These are phyloP conservation scores for Gossypium herbaceum DNA, from an alignment of 345 rosid genomes.

Conservation along the genomic window DNA sequence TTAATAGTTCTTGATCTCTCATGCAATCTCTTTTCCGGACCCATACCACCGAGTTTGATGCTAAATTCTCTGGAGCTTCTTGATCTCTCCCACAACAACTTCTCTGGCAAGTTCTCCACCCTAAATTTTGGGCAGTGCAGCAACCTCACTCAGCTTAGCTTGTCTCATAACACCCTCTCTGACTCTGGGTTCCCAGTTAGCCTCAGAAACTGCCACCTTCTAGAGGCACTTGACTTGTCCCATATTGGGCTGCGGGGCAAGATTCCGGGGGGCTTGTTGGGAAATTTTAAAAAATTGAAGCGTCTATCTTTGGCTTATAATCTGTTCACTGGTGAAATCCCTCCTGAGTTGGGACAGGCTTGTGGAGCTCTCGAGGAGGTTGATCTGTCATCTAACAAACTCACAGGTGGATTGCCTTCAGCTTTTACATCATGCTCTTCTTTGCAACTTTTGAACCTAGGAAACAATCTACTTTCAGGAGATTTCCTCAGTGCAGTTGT, in stretches of 20 bases:
- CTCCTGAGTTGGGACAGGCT: conserved; percentile 54
- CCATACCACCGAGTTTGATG: conserved; percentile 42
- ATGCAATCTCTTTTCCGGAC: conserved; percentile 52
- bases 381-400: conserved; percentile 69
- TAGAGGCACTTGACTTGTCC: conserved; percentile 64
- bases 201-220: conserved; percentile 45
- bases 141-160: conserved; percentile 49
- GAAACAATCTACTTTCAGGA: conserved; percentile 65
- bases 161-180: conserved; percentile 59
- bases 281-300: conserved; percentile 48
- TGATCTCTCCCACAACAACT: conserved; percentile 72
- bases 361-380: conserved; percentile 55
- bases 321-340: conserved; percentile 57
- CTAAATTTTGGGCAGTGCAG: conserved; percentile 58
- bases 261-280: conserved; percentile 62
- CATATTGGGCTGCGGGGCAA: conserved; percentile 45
- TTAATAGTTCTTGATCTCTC: conserved; percentile 71
- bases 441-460: conserved; percentile 62
- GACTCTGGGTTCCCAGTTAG: conserved; percentile 46
- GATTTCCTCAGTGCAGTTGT: conserved; percentile 64
- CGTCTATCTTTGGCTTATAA: conserved; percentile 58
- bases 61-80: conserved; percentile 44
- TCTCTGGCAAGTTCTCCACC: conserved; percentile 53
- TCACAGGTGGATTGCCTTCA: conserved; percentile 57
- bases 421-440: conserved; percentile 46